A percentile compares a stretch with the other conserved stretches of the same genome.
Conservation (phyloP, 1,284 basidiomycete species). For the Phenoliferia sp. region DNA sequence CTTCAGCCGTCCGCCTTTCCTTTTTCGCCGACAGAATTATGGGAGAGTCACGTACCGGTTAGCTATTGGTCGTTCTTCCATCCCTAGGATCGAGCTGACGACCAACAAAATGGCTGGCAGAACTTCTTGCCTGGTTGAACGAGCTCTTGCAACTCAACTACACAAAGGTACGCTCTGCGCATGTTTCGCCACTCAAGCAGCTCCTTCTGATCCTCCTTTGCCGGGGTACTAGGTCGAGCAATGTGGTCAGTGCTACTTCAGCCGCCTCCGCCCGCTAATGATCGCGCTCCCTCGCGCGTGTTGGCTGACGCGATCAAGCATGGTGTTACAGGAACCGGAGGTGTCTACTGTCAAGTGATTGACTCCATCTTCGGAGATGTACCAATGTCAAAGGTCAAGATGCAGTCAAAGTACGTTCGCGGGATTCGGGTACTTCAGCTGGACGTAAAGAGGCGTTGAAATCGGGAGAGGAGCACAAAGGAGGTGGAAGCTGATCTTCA, state of each 20-base stretch:
- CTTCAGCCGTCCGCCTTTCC: too few relatives aligned
- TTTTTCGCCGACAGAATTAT: too few relatives aligned
- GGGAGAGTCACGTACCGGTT: not conserved
- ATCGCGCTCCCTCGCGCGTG: not conserved
- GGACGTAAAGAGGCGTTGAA: not conserved
- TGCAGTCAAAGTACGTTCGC: constrained; percentile 59
- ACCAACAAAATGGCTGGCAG: constrained; percentile 40
- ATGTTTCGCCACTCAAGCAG: not conserved
- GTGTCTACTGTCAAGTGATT: constrained; percentile 80
- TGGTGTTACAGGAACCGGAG: constrained; percentile 53
- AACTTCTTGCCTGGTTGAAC: constrained; percentile 90
- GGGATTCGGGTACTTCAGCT: not conserved
- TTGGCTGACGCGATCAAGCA: constrained; percentile 9
- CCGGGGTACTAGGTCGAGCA: constrained; percentile 59
- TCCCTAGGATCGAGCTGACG: not conserved
- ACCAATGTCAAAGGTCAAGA: constrained; percentile 82
- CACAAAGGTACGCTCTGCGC: constrained; percentile 57
- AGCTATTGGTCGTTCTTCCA: not conserved
- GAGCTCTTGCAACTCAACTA: constrained; percentile 85
- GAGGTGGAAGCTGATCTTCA: not conserved
- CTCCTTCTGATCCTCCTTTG: too few relatives aligned
- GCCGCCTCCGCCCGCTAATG: not conserved
- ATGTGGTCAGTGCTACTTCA: constrained; percentile 54
- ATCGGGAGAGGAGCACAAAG: not conserved
- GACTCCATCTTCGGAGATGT: constrained; percentile 91